These are phyloP conservation scores for Microstegium vimineum DNA, from an alignment of 176 grass and related monocot genomes.

Conservation along the genomic window DNA sequence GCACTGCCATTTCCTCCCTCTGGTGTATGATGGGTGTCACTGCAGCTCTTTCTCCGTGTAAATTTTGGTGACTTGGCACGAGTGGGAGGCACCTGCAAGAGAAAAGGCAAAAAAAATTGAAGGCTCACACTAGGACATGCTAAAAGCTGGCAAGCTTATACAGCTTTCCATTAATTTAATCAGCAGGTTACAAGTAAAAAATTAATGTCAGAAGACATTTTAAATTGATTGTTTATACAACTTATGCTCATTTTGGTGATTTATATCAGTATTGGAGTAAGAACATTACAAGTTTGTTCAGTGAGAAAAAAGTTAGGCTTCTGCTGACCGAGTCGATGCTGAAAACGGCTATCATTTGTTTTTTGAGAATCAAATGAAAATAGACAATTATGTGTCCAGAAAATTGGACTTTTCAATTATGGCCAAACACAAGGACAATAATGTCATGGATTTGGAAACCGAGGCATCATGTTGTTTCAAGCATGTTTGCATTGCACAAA, in stretches of 20 bases:
- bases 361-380: not conserved
- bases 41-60: conserved; percentile 75
- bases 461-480: not conserved
- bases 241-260: not conserved
- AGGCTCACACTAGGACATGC: not conserved
- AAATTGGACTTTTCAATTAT: conserved; percentile 12
- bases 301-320: not conserved
- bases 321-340: not conserved
- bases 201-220: not conserved
- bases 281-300: not conserved
- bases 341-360: not conserved
- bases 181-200: not conserved
- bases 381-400: not conserved
- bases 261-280: not conserved
- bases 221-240: not conserved
- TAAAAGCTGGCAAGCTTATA: not conserved
- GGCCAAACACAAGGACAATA: not conserved
- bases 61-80: conserved; percentile 84
- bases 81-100: conserved; percentile 69
- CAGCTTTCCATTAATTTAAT: not conserved
- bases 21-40: conserved; percentile 48
- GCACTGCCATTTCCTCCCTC: conserved; percentile 41
- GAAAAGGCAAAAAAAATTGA: not conserved
- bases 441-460: not conserved
- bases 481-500: not conserved